Conservation (phyloP, 371 early-diverging fungal species). For the Aphelidium insulamus region DNA sequence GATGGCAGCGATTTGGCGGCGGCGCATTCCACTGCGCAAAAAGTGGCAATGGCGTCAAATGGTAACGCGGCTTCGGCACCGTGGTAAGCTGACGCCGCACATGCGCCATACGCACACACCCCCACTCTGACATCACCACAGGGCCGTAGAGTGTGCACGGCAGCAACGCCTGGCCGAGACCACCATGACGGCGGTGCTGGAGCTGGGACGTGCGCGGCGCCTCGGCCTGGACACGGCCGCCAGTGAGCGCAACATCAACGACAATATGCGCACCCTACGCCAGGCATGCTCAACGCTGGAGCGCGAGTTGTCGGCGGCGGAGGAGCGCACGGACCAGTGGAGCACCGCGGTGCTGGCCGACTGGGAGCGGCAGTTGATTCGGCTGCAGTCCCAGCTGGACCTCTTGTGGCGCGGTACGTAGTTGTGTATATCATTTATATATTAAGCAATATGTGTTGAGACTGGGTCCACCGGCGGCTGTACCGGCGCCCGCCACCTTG, state of each 20-base stretch:
- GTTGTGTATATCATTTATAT: background rate
- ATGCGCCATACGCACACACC: too few species aligned
- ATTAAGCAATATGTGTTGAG: constrained; percentile 17
- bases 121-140: too few species aligned
- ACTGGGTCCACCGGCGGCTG: too few species aligned
- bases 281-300: constrained; percentile 30
- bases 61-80: too few species aligned
- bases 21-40: too few species aligned
- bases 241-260: constrained; percentile 26
- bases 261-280: constrained; percentile 24
- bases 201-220: constrained; percentile 29
- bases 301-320: constrained; percentile 29
- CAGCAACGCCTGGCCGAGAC: constrained; percentile 41
- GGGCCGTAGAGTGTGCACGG: too few species aligned
- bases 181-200: constrained; percentile 28
- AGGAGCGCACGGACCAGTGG: constrained; percentile 20
- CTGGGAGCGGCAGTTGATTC: constrained; percentile 2
- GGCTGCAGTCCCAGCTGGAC: constrained; percentile 1
- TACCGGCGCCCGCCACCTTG: too few species aligned
- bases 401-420: too few species aligned
- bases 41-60: too few species aligned
- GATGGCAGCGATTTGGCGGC: too few species aligned
- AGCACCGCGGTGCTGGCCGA: constrained; percentile 1
- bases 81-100: too few species aligned
- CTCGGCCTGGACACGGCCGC: constrained; percentile 29